Percentiles rank a stretch among this genome's conserved stretches.
phyloP scores from a whole-genome alignment of 2,329 filamentous ascomycete genomes.

The Elsinoe batatas region DNA sequence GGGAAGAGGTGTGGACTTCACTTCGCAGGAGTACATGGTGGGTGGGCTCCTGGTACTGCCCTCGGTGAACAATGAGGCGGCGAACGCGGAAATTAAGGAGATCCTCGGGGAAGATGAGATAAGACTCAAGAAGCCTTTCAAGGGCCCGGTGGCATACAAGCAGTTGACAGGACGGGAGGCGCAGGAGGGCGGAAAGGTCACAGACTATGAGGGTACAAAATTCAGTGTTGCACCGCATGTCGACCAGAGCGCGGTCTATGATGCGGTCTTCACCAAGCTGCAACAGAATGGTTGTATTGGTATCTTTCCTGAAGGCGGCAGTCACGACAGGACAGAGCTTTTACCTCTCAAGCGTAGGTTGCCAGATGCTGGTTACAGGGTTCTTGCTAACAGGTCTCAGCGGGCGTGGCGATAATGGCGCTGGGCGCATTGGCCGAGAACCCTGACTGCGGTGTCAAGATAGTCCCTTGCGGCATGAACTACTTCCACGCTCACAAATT shows the following conservation, averaged over 20 bases:
- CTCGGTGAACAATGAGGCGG: conserved; percentile 67
- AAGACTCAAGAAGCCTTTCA: conserved; percentile 78
- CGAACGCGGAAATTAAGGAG: conserved; percentile 74
- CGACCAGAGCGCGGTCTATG: conserved; percentile 86
- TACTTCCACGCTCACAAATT: conserved; percentile 99
- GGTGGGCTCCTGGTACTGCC: conserved; percentile 83
- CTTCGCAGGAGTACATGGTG: conserved; percentile 55
- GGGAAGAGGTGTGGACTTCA: conserved; percentile 71
- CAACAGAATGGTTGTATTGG: conserved; percentile 79
- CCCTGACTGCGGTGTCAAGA: conserved; percentile 80
- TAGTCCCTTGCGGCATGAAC: conserved; percentile 97
- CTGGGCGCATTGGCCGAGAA: conserved; percentile 78
- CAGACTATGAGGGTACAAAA: conserved; percentile 63
- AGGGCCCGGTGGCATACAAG: conserved; percentile 59
- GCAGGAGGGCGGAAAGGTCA: conserved; percentile 55
- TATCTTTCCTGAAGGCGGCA: conserved; percentile 94
- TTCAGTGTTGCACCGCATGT: conserved; percentile 89
- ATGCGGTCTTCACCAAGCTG: conserved; percentile 80
- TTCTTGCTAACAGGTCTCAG: conserved; percentile 34
- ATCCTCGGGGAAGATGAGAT: conserved; percentile 73
- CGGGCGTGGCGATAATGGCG: conserved; percentile 96
- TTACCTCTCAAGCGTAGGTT: conserved; percentile 66
- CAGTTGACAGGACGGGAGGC: conserved; percentile 60
- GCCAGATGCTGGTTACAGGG: not conserved
- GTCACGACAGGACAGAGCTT: conserved; percentile 85